Conservation (phyloP, 2,329 filamentous ascomycete species). For the Talaromyces sp. region DNA sequence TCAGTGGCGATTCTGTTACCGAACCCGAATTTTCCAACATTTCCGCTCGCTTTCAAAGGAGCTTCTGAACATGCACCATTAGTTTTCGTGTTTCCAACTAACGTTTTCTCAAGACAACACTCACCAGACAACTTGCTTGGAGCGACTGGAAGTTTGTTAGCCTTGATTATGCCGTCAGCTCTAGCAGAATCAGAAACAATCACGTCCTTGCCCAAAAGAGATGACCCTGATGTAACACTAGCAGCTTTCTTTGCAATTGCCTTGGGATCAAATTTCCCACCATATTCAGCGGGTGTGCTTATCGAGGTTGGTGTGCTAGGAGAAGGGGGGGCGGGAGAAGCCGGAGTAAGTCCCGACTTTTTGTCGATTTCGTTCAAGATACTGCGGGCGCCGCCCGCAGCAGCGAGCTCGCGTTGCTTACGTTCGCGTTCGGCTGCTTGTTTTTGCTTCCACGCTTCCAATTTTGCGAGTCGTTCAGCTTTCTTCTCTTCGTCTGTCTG, state of each 20-base stretch:
- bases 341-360: constrained; percentile 56
- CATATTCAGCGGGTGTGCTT: constrained; percentile 47
- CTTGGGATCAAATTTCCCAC: constrained; percentile 82
- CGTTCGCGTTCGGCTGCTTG: constrained; percentile 67
- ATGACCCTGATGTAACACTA: constrained; percentile 51
- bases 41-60: constrained; percentile 61
- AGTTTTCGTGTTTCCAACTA: constrained; percentile 13
- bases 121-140: constrained; percentile 40
- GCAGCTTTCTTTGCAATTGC: constrained; percentile 75
- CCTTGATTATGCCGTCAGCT: constrained; percentile 37
- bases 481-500: constrained; percentile 70
- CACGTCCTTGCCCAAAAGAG: constrained; percentile 54
- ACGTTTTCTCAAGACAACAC: constrained; percentile 12
- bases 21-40: constrained; percentile 80
- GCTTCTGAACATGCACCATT: constrained; percentile 39
- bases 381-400: constrained; percentile 59
- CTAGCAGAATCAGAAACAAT: constrained; percentile 46
- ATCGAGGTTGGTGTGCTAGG: constrained; percentile 38
- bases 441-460: constrained; percentile 91
- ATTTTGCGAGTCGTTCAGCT: constrained; percentile 70
- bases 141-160: constrained; percentile 41
- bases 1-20: constrained; percentile 61
- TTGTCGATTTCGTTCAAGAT: constrained; percentile 69
- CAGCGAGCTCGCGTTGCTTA: constrained; percentile 62
- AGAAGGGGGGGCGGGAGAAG: constrained; percentile 48